These are phyloP conservation scores for Umbilicaria muhlenbergii DNA, from an alignment of 495 filamentous ascomycete genomes.

Conservation along the genomic window DNA sequence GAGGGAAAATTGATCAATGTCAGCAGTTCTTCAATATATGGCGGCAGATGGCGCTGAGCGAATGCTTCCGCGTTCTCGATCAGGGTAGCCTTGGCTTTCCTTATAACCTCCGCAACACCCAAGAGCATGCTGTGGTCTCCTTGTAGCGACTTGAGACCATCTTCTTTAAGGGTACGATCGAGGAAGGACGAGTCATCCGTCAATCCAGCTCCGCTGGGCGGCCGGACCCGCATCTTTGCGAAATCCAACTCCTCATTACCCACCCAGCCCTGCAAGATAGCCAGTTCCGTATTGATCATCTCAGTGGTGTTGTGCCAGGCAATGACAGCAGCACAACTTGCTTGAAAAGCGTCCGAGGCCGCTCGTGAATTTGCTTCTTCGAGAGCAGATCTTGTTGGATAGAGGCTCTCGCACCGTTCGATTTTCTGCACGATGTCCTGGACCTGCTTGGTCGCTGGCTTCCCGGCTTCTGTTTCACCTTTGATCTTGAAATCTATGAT, in stretches of 20 bases:
- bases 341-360: conserved; percentile 54
- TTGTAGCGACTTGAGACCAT: conserved; percentile 81
- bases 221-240: conserved; percentile 40
- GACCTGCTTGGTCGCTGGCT: conserved; percentile 72
- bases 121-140: conserved; percentile 70
- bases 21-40: conserved; percentile 91
- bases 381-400: conserved; percentile 62
- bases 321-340: conserved; percentile 74
- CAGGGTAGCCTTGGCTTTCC: conserved; percentile 82
- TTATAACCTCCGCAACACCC: conserved; percentile 65
- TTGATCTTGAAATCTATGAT: conserved; percentile 89
- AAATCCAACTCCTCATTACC: conserved; percentile 94
- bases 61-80: conserved; percentile 79
- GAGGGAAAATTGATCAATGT: conserved; percentile 95
- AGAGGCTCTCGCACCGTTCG: conserved; percentile 70
- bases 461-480: conserved; percentile 82
- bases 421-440: conserved; percentile 77
- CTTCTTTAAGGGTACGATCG: conserved; percentile 95
- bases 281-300: conserved; percentile 87
- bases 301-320: conserved; percentile 97
- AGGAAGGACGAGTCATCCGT: conserved; percentile 83
- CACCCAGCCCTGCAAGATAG: conserved; percentile 85
- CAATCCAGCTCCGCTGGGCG: conserved; percentile 46
- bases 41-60: conserved; percentile 78
- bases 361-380: conserved; percentile 53